Conservation (phyloP, 176 grass and related monocot species). For the Eragrostis curvula region DNA sequence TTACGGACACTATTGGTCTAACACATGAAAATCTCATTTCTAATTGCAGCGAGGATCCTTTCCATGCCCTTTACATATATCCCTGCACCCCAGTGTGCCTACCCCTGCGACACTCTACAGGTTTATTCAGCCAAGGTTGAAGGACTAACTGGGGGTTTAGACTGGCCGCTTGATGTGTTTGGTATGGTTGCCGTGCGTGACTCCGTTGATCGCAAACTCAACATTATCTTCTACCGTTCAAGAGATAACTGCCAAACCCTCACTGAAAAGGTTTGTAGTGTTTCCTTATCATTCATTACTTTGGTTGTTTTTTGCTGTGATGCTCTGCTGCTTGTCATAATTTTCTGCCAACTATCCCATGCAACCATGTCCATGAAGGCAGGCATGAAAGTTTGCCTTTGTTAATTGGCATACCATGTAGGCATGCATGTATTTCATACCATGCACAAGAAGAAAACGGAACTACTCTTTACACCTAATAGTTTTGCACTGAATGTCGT, state of each 20-base stretch:
- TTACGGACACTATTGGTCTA: background rate
- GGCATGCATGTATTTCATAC: no score
- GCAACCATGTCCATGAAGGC: no score
- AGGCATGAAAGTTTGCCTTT: no score
- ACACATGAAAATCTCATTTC: background rate
- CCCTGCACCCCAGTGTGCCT: background rate
- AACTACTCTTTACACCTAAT: no score
- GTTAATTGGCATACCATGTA: no score
- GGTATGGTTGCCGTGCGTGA: constrained; percentile 4
- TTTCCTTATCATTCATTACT: background rate
- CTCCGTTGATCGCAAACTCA: background rate
- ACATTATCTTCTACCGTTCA: background rate
- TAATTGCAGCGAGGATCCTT: background rate
- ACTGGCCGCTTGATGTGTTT: constrained; percentile 7
- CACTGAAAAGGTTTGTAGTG: background rate
- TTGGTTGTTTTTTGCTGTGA: background rate
- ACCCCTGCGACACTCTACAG: background rate
- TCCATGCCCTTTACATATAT: background rate
- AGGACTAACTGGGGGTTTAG: background rate
- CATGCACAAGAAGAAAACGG: no score
- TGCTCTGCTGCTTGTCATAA: background rate
- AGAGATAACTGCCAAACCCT: constrained; percentile 16
- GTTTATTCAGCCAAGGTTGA: background rate
- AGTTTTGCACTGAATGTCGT: no score
- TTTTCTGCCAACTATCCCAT: no score